Conservation (phyloP, 2,329 filamentous ascomycete species). For the Fusarium sp. region DNA sequence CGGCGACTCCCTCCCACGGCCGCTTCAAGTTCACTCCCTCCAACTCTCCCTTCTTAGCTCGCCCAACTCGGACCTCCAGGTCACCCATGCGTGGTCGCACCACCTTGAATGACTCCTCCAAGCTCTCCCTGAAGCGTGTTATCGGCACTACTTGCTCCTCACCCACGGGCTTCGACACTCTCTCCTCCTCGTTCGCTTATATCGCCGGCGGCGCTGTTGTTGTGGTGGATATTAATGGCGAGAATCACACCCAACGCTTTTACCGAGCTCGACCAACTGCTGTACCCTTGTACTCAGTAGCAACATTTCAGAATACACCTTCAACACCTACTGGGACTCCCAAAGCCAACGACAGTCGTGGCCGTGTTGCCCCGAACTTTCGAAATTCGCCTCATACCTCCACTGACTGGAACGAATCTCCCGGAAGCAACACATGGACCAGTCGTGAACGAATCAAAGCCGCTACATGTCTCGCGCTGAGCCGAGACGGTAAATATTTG, state of each 20-base stretch:
- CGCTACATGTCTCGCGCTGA: slow-evolving; percentile 90
- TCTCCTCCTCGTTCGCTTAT: slow-evolving; percentile 85
- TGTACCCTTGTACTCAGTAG: slow-evolving; percentile 71
- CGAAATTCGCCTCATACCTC: slow-evolving; percentile 62
- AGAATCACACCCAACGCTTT: slow-evolving; percentile 82
- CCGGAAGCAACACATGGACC: slow-evolving; percentile 80
- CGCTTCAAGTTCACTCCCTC: slow-evolving; percentile 80
- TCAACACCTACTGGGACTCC: slow-evolving; percentile 66
- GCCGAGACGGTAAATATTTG: slow-evolving; percentile 85
- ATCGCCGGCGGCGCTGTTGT: slow-evolving; percentile 95
- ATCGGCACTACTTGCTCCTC: slow-evolving; percentile 91
- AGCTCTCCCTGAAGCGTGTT: slow-evolving; percentile 82
- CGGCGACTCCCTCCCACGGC: slow-evolving; percentile 67
- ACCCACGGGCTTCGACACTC: slow-evolving; percentile 86
- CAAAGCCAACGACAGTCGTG: slow-evolving; percentile 73
- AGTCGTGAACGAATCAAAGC: slow-evolving; percentile 94
- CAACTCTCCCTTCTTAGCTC: slow-evolving; percentile 76
- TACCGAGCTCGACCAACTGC: slow-evolving; percentile 88
- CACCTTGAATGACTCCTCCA: slow-evolving; percentile 63
- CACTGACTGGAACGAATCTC: slow-evolving; percentile 71
- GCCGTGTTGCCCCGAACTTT: slow-evolving; percentile 61
- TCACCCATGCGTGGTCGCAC: slow-evolving; percentile 68
- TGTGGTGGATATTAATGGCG: slow-evolving; percentile 80
- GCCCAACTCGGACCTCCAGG: slow-evolving; percentile 70
- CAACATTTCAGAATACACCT: slow-evolving; percentile 63